Conservation (phyloP, 371 early-diverging fungal species). For the Mortierella sp. region DNA sequence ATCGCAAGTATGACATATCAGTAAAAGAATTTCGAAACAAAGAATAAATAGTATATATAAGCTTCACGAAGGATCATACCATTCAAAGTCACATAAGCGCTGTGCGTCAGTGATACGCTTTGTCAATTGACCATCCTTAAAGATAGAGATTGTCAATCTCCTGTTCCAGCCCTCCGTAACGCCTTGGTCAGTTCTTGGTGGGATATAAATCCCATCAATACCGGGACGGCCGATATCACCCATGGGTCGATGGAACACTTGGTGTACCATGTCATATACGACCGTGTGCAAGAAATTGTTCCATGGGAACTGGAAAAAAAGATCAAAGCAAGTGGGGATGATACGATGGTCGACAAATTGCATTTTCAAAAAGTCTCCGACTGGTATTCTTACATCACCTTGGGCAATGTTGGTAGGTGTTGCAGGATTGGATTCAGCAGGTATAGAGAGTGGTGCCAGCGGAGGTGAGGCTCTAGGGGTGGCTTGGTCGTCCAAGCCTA, state of each 20-base stretch:
- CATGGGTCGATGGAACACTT: slow-evolving; percentile 90
- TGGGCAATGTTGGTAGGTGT: slow-evolving; percentile 4
- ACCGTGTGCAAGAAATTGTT: slow-evolving; percentile 97
- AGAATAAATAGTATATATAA: no score
- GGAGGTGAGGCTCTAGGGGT: slow-evolving; percentile 44
- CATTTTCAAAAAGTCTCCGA: slow-evolving; percentile 77
- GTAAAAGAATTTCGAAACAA: neutral
- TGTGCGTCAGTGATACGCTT: slow-evolving; percentile 84
- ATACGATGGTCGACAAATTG: slow-evolving; percentile 74
- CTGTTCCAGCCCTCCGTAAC: slow-evolving; percentile 52
- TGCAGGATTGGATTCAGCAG: neutral
- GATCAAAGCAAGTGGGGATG: slow-evolving; percentile 71
- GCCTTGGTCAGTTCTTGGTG: slow-evolving; percentile 38
- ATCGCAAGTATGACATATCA: no score
- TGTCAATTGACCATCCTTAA: slow-evolving; percentile 85
- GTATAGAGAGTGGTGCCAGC: slow-evolving; percentile 3
- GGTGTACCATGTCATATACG: slow-evolving; percentile 95
- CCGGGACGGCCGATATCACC: slow-evolving; percentile 61
- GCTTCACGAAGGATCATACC: no score
- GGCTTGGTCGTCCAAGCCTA: slow-evolving; percentile 20
- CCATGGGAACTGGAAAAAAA: slow-evolving; percentile 92
- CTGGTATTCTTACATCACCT: slow-evolving; percentile 58
- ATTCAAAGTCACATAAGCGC: slow-evolving; percentile 72
- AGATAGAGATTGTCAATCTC: slow-evolving; percentile 60
- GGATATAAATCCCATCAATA: slow-evolving; percentile 40